Percentiles rank a stretch among this genome's conserved stretches.
Conservation (phyloP, 2,329 filamentous ascomycete genomes). For the Ascomycota sp. region DNA sequence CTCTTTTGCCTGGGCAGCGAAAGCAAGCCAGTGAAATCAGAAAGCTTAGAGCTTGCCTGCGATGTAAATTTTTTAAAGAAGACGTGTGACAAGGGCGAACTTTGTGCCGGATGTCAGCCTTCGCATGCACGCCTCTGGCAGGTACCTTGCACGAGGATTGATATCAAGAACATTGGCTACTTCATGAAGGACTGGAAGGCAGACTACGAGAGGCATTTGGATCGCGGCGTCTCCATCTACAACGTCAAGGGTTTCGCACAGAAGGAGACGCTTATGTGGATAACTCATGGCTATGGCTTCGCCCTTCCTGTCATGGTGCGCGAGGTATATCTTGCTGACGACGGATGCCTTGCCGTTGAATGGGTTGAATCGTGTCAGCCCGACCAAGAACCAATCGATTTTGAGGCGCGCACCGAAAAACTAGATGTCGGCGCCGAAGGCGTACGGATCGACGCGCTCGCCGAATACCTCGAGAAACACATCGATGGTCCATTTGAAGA, state of each 20-base stretch:
- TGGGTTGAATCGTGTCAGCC: conserved; percentile 67
- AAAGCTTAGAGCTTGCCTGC: conserved; percentile 79
- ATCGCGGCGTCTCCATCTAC: conserved; percentile 70
- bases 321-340: conserved; percentile 80
- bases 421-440: conserved; percentile 80
- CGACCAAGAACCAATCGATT: conserved; percentile 53
- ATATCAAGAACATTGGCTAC: conserved; percentile 95
- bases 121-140: conserved; percentile 93
- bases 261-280: conserved; percentile 59
- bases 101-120: conserved; percentile 84
- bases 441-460: conserved; percentile 59
- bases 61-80: conserved; percentile 99
- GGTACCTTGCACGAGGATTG: conserved; percentile 90
- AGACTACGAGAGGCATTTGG: conserved; percentile 81
- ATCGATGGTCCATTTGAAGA: conserved; percentile 81
- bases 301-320: conserved; percentile 82
- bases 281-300: conserved; percentile 91
- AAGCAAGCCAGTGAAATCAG: conserved; percentile 95
- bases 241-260: conserved; percentile 75
- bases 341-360: conserved; percentile 81
- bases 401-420: conserved; percentile 72
- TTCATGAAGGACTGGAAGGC: conserved; percentile 99
- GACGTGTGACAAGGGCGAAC: conserved; percentile 94
- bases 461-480: conserved; percentile 87
- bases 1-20: conserved; percentile 77